Base-by-base conservation (phyloP, 495 filamentous ascomycete genomes). In the Penicillium canescens region DNA sequence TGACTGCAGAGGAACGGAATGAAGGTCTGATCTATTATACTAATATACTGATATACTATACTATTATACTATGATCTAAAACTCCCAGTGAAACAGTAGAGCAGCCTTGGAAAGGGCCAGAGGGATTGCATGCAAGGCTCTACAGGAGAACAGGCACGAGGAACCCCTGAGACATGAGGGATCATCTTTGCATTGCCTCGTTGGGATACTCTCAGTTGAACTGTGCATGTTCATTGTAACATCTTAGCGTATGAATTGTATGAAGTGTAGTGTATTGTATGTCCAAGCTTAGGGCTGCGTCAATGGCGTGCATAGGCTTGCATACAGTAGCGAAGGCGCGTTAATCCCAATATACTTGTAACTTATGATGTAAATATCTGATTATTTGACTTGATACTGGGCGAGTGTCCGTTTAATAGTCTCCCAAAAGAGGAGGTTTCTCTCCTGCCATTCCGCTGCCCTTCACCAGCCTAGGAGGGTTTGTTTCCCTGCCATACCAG, bases 81-180 rank as follows among this genome's bases (percentile, higher is more conserved):
- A 16, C 3, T 41, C 44, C 51, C 51, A 62, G 50, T 66, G 64
- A 69, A 64, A 69, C 66, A 62, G 31, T 35, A 24, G 40, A 42
- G 40, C 21, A 42, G 16, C 12, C 40, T 43, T 34, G 23, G 40
- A 33, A 35, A 55, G 56, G 55, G 57, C 39, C 39, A 42, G 48
- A 62, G 56, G 53, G 49, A 34, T 36, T 46, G 23, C 48, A 45
- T 40, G 42, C 50, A 39, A 53, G 50, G 50, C 23, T 39, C 33
- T 16, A 24, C 14, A 52, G 28, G 41, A 12, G 34, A 33, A 53
- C 34, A 56, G 52, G 49, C 52, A 55, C 46, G 48, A 62, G 51
- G 65, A 37, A 42, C 65, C 50, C 50, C 50, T 53, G 64, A 65
- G 62, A 63, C 55, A 59, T 45, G 48, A 31, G 28, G 40, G 20